Base-by-base conservation (phyloP, 805 yeast species). In the Yarrowia phangngaensis region DNA sequence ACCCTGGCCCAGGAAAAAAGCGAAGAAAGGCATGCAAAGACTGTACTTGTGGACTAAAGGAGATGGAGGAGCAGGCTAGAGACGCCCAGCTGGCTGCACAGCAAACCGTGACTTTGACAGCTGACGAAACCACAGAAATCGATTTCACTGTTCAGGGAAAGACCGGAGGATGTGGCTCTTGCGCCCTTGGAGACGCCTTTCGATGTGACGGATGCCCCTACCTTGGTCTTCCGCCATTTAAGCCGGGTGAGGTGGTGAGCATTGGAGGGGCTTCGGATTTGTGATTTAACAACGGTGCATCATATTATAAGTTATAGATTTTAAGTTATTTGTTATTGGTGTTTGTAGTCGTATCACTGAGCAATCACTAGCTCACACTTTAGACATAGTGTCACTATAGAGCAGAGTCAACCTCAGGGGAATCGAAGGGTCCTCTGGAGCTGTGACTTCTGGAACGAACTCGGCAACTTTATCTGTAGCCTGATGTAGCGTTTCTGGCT, bases 131-230 rank as follows among this genome's bases (percentile, higher is more conserved):
- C 59, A 76, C 94, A 3, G 98, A 90, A 63, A 79, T 90, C 50
- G 97, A 90, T 63, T 90, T 90, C 69, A 90, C 98, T 0, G 79
- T 89, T n/a, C 87, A 89, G 55, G 97, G 97, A 30, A 90, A 90
- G 60, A 83, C 95, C 9, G 97, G 97, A 24, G 96, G 97, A 3
- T 92, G 99, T 70, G 95, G 95, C 19, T 85, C 95, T 8, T 92
- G 99, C 69, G 81, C 97, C 0, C 73, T 92, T 41, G 99, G 99
- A 33, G 99, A 92, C 65, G 98, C 98, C 0, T 92, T 92, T 70
- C 74, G 99, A 61, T 92, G 99, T 65, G 95, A 89, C 57, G 97
- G 97, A 2, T 92, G 99, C 68, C 99, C 99, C 29, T 92, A 82
- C 67, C 70, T 92, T 56, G 99, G 99, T 0, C 71, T 92, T 35